phyloP scores from a whole-genome alignment of 2,329 filamentous ascomycete genomes.

The Aspergillus neoniger region DNA sequence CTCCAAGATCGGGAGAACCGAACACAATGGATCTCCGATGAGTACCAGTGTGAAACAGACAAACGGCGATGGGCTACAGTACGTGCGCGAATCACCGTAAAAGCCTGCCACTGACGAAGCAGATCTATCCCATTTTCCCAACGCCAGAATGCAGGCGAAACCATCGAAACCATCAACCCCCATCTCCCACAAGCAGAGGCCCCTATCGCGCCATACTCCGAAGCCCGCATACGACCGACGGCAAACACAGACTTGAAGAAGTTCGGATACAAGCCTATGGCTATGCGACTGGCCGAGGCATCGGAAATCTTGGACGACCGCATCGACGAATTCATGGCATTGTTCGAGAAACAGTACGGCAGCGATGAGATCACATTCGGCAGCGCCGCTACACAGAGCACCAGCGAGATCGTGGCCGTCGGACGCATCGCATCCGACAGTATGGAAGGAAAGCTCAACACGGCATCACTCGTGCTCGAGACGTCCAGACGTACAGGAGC shows the following conservation, averaged over 20 bases:
- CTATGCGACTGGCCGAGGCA: constrained; percentile 90
- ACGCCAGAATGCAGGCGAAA: constrained; percentile 75
- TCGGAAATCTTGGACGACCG: constrained; percentile 93
- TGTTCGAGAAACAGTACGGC: constrained; percentile 72
- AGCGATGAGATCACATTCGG: constrained; percentile 82
- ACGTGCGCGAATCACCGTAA: constrained; percentile 21
- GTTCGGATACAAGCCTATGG: constrained; percentile 85
- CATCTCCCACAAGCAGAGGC: constrained; percentile 68
- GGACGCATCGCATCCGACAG: constrained; percentile 89
- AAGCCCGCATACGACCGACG: constrained; percentile 79
- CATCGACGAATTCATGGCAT: constrained; percentile 82
- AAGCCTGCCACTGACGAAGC: constrained; percentile 17
- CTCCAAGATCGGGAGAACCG: constrained; percentile 45
- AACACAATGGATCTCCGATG: constrained; percentile 54
- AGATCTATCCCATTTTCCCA: constrained; percentile 71
- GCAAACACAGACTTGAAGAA: constrained; percentile 89
- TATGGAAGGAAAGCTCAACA: constrained; percentile 79
- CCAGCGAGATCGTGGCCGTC: constrained; percentile 82
- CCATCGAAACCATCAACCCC: constrained; percentile 79
- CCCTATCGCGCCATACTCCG: constrained; percentile 70
- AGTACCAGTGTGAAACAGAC: constrained; percentile 39
- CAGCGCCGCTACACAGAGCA: constrained; percentile 81
- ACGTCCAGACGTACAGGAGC: constrained; percentile 81
- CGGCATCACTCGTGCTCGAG: constrained; percentile 82
- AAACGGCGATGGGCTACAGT: constrained; percentile 45